Percentiles rank a stretch among this genome's conserved stretches.
Conservation (phyloP, 1,284 basidiomycete genomes). For the Puccinia hordei region DNA sequence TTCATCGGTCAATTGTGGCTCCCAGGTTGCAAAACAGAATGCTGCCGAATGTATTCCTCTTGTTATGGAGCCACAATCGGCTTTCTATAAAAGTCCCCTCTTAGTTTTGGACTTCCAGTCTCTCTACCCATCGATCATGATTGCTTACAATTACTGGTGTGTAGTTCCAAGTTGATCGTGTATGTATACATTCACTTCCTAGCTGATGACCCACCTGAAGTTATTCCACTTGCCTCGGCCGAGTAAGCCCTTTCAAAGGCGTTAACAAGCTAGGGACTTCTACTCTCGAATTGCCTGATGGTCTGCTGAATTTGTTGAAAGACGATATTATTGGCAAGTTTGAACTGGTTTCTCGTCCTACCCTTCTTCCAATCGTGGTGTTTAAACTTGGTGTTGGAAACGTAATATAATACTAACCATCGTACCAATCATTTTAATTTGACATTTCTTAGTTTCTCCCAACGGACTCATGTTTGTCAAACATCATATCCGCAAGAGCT, state of each 20-base stretch:
- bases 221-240: slow-evolving; percentile 82
- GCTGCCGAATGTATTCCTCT: slow-evolving; percentile 92
- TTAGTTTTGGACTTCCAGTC: slow-evolving; percentile 93
- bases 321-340: slow-evolving; percentile 73
- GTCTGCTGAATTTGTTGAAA: slow-evolving; percentile 69
- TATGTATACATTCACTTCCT: neutral
- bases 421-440: slow-evolving; percentile 30
- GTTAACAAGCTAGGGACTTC: slow-evolving; percentile 80
- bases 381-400: neutral
- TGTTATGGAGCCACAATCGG: slow-evolving; percentile 89
- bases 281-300: slow-evolving; percentile 72
- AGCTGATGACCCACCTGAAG: slow-evolving; percentile 10
- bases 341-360: neutral
- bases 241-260: slow-evolving; percentile 79
- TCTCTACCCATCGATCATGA: slow-evolving; percentile 95
- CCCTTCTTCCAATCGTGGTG: neutral
- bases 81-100: slow-evolving; percentile 87
- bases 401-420: neutral
- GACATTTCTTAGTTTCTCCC: slow-evolving; percentile 70
- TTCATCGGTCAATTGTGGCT: neutral
- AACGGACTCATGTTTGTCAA: slow-evolving; percentile 95
- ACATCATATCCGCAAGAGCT: slow-evolving; percentile 75
- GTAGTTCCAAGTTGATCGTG: slow-evolving; percentile 58
- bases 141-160: slow-evolving; percentile 96
- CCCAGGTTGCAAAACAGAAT: slow-evolving; percentile 89